phyloP scores from a whole-genome alignment of 1,284 basidiomycete species.

The Ceratobasidium papillatum region DNA sequence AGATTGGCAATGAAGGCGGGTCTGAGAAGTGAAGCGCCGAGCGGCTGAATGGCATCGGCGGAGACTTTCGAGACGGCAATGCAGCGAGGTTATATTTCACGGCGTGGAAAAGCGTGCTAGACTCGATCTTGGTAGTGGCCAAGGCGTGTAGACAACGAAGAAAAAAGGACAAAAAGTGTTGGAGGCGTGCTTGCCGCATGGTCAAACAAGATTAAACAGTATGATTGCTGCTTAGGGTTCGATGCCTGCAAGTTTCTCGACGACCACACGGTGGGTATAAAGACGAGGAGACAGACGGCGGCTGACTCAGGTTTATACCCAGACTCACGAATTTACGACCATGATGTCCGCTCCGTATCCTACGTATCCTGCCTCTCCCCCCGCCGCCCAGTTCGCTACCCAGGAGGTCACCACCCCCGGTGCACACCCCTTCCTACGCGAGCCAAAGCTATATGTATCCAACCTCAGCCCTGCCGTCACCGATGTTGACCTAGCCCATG shows the following conservation, averaged over 20 bases:
- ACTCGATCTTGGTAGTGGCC: neutral
- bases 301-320: neutral
- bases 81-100: neutral
- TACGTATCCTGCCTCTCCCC: constrained; percentile 31
- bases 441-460: constrained; percentile 78
- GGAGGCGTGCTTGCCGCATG: neutral
- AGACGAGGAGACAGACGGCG: neutral
- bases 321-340: constrained; percentile 39
- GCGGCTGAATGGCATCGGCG: neutral
- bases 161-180: neutral
- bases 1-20: constrained; percentile 4
- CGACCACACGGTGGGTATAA: constrained; percentile 30
- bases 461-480: constrained; percentile 72
- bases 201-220: neutral
- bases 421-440: constrained; percentile 78
- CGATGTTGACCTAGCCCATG: constrained; percentile 75
- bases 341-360: constrained; percentile 40
- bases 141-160: neutral
- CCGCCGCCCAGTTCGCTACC: constrained; percentile 12
- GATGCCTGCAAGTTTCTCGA: constrained; percentile 1
- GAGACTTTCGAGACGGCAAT: neutral
- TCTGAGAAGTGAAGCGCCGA: neutral
- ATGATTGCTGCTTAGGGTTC: constrained; percentile 29
- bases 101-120: neutral
- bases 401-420: constrained; percentile 23